Conservation (phyloP, 805 yeast species). For the Cyberlindnera veronae region DNA sequence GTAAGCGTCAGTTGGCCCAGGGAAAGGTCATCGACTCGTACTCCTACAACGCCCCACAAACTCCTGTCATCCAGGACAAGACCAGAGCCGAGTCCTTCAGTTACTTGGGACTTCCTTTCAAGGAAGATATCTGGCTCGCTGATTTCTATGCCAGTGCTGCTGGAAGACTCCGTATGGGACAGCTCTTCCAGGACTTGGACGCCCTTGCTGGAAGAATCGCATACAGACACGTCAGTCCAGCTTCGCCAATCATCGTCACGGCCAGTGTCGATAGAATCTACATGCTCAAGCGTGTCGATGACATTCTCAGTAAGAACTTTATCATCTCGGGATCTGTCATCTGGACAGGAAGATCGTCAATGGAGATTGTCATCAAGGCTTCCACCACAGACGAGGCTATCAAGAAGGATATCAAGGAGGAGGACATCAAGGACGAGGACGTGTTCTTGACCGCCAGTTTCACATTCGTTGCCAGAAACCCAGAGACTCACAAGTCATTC, state of each 20-base stretch:
- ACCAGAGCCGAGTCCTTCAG: slow-evolving; percentile 77
- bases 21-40: slow-evolving; percentile 72
- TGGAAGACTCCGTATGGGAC: slow-evolving; percentile 91
- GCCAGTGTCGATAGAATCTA: slow-evolving; percentile 92
- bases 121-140: slow-evolving; percentile 74
- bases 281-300: slow-evolving; percentile 80
- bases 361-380: slow-evolving; percentile 92
- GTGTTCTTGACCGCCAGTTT: slow-evolving; percentile 85
- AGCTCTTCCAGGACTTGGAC: slow-evolving; percentile 89
- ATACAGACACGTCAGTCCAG: slow-evolving; percentile 89
- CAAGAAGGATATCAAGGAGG: slow-evolving; percentile 52
- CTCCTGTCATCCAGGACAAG: slow-evolving; percentile 66
- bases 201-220: slow-evolving; percentile 94
- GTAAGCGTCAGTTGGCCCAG: slow-evolving; percentile 63
- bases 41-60: slow-evolving; percentile 67
- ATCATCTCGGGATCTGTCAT: slow-evolving; percentile 87
- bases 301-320: slow-evolving; percentile 69
- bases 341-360: slow-evolving; percentile 92
- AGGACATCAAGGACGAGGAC: slow-evolving; percentile 56
- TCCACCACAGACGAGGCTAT: slow-evolving; percentile 61
- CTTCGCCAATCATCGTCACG: slow-evolving; percentile 92
- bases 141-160: slow-evolving; percentile 87
- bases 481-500: slow-evolving; percentile 84
- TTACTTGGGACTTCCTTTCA: slow-evolving; percentile 71
- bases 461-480: slow-evolving; percentile 94